Conservation (phyloP, 495 filamentous ascomycete genomes). For the Penicillium crystallinum region DNA sequence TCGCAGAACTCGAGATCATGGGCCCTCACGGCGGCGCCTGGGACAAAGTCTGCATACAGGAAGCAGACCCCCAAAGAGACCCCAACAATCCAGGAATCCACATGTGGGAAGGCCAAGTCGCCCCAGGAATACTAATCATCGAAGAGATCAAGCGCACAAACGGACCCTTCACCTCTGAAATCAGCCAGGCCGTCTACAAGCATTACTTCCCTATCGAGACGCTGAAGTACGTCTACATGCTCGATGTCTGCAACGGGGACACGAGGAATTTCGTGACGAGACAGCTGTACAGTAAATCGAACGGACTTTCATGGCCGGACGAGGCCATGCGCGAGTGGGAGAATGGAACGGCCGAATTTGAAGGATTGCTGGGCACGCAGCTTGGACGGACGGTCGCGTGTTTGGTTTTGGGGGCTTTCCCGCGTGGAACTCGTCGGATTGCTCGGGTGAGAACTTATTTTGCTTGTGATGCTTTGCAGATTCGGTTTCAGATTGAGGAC, state of each 20-base stretch:
- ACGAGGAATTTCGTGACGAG: not conserved
- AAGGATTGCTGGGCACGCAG: not conserved
- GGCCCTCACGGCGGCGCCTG: not conserved
- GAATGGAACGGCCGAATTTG: not conserved
- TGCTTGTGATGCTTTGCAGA: not conserved
- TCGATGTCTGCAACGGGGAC: not conserved
- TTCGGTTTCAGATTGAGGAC: constrained; percentile 1
- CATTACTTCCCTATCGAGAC: not conserved
- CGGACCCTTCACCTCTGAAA: not conserved
- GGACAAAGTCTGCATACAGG: not conserved
- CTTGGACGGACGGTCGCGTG: not conserved
- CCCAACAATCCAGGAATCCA: not conserved
- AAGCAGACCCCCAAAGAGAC: not conserved
- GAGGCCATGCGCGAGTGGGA: not conserved
- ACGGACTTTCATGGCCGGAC: not conserved
- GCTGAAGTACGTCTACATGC: not conserved
- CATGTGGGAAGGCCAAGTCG: not conserved
- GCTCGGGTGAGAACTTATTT: not conserved
- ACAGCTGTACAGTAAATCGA: not conserved
- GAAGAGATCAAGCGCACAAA: not conserved
- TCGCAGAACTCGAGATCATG: not conserved
- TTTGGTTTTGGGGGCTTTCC: constrained; percentile 1
- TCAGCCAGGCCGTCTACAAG: not conserved
- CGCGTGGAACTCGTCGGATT: constrained; percentile 1
- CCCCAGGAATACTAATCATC: not conserved